Evolutionary conservation across 352 stramenopile genomes (phyloP).

Genomic region (Phytophthora meadii): DNA sequence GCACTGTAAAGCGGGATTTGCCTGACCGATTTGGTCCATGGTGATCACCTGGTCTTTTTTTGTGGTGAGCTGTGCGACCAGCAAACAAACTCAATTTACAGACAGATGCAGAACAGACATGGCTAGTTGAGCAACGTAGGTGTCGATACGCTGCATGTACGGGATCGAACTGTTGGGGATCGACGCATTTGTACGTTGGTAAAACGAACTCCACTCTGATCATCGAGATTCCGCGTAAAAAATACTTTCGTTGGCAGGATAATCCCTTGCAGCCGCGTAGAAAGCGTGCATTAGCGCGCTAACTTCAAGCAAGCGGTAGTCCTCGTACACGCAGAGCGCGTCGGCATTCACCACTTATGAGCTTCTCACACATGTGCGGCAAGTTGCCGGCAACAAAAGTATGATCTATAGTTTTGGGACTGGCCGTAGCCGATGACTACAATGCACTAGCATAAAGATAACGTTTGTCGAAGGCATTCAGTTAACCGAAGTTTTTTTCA

Average conservation of each 20-base stretch:
- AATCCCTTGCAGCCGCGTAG: constrained; percentile 2
- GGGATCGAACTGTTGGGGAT: not conserved
- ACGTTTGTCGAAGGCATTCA: too few relatives aligned
- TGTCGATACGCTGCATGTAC: not conserved
- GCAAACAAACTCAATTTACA: not conserved
- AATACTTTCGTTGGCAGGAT: constrained; percentile 2
- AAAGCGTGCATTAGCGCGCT: constrained; percentile 9
- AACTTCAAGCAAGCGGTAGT: constrained; percentile 28
- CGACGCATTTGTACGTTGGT: not conserved
- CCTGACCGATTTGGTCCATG: not conserved
- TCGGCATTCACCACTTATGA: constrained; percentile 13
- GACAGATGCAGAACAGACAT: constrained; percentile 6
- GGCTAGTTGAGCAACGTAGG: not conserved
- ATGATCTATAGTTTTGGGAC: too few relatives aligned
- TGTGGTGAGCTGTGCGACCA: not conserved
- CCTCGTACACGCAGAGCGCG: constrained; percentile 19
- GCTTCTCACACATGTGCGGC: not conserved
- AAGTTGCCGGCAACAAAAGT: not conserved
- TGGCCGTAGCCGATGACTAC: too few relatives aligned
- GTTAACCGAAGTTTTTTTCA: too few relatives aligned
- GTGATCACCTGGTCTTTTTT: constrained; percentile 10
- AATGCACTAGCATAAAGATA: too few relatives aligned
- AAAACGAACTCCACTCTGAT: not conserved
- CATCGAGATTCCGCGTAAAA: constrained; percentile 2
- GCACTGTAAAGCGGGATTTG: not conserved